A percentile compares a stretch with the other conserved stretches of the same genome.
These are phyloP conservation scores for Boletus semigastroideus DNA, from an alignment of 1,284 basidiomycete species.

Conservation along the genomic window DNA sequence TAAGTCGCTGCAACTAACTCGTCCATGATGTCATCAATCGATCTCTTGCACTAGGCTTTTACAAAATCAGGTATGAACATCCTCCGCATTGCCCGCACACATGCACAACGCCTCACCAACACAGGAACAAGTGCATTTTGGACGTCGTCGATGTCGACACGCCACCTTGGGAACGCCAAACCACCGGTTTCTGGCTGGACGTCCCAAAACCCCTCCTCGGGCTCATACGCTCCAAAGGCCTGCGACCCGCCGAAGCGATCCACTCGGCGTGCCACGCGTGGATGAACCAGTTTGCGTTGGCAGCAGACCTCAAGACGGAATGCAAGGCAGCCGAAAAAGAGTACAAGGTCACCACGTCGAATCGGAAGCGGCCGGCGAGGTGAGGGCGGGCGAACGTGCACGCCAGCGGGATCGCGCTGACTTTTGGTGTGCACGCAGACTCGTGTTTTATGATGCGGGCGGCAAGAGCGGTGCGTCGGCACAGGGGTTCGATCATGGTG, in stretches of 20 bases:
- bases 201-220: slow-evolving; percentile 57
- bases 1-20: slow-evolving; percentile 30
- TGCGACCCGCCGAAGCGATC: slow-evolving; percentile 75
- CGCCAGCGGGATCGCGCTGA: neutral
- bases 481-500: slow-evolving; percentile 84
- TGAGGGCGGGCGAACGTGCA: slow-evolving; percentile 39
- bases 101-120: neutral
- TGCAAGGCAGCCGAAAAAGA: slow-evolving; percentile 85
- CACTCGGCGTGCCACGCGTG: slow-evolving; percentile 86
- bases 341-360: slow-evolving; percentile 56
- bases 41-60: slow-evolving; percentile 43
- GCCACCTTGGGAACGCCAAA: slow-evolving; percentile 74
- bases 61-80: slow-evolving; percentile 54
- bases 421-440: slow-evolving; percentile 39
- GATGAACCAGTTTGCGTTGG: slow-evolving; percentile 74
- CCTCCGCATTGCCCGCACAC: no score
- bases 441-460: slow-evolving; percentile 81
- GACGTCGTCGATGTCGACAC: slow-evolving; percentile 82
- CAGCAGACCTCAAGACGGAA: slow-evolving; percentile 78
- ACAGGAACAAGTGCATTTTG: slow-evolving; percentile 64
- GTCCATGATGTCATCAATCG: neutral
- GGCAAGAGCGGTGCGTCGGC: slow-evolving; percentile 72
- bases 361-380: slow-evolving; percentile 78
- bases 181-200: slow-evolving; percentile 86
- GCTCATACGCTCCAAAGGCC: slow-evolving; percentile 55